Percentiles rank a stretch among this genome's conserved stretches.
phyloP scores from a whole-genome alignment of 768 basidiomycete genomes.

The Trametes punicea region DNA sequence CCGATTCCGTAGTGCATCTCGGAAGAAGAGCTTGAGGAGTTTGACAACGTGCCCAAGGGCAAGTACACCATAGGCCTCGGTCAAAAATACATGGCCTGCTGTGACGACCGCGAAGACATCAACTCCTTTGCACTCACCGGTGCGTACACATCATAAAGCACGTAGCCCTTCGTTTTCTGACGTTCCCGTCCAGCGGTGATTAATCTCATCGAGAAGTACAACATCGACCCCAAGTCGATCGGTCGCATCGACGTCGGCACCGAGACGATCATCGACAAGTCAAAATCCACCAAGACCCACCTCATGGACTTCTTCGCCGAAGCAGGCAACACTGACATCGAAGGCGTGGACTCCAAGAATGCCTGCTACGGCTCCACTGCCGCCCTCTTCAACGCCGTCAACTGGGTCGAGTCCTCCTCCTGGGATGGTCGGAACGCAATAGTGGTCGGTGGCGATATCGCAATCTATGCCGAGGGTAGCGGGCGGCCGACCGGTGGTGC shows the following conservation, averaged over 20 bases:
- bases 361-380: slow-evolving; percentile 99
- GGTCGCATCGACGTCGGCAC: slow-evolving; percentile 98
- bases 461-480: slow-evolving; percentile 93
- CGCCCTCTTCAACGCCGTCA: slow-evolving; percentile 96
- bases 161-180: not conserved
- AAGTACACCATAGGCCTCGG: slow-evolving; percentile 99
- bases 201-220: slow-evolving; percentile 88
- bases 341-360: slow-evolving; percentile 99
- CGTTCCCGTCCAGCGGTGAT: slow-evolving; percentile 60
- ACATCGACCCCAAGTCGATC: slow-evolving; percentile 93
- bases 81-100: slow-evolving; percentile 98
- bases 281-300: slow-evolving; percentile 96
- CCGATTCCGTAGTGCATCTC: slow-evolving; percentile 75
- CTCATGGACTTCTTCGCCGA: slow-evolving; percentile 97
- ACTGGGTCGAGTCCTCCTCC: slow-evolving; percentile 94
- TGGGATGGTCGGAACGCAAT: slow-evolving; percentile 99
- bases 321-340: slow-evolving; percentile 93
- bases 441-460: slow-evolving; percentile 95
- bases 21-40: slow-evolving; percentile 89
- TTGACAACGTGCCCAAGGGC: slow-evolving; percentile 90
- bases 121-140: slow-evolving; percentile 96
- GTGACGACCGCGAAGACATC: slow-evolving; percentile 98
- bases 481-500: slow-evolving; percentile 97
- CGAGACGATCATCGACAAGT: slow-evolving; percentile 99
- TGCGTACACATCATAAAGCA: slow-evolving; percentile 35